Evolutionary conservation across 2,329 filamentous ascomycete species (phyloP).

Genomic region (Stenocarpella maydis): DNA sequence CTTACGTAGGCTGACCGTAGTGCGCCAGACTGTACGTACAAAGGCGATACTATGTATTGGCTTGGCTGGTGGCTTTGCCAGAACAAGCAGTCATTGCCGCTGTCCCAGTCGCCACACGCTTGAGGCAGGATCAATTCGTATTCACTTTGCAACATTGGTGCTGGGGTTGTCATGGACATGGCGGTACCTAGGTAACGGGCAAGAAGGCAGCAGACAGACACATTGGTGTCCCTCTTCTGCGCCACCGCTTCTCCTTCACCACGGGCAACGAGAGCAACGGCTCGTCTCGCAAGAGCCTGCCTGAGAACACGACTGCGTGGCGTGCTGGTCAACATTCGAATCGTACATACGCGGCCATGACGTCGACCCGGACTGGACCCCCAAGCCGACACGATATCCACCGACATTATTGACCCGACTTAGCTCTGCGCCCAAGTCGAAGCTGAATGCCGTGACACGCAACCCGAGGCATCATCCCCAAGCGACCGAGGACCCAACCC

Average conservation of each 20-base stretch:
- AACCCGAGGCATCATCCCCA: background rate
- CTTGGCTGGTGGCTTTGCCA: background rate
- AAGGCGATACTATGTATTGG: background rate
- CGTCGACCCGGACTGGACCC: slow-evolving; percentile 6
- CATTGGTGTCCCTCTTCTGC: background rate
- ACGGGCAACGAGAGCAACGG: background rate
- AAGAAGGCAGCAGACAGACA: background rate
- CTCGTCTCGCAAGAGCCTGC: too few relatives aligned
- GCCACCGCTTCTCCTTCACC: too few relatives aligned
- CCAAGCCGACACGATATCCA: slow-evolving; percentile 3
- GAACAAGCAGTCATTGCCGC: slow-evolving; percentile 5
- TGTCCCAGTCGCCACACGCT: slow-evolving; percentile 4
- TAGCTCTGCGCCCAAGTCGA: background rate
- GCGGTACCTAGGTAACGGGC: too few relatives aligned
- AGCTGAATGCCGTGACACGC: background rate
- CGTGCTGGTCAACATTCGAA: background rate
- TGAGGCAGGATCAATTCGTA: background rate
- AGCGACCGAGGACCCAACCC: background rate
- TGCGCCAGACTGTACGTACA: background rate
- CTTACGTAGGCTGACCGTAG: background rate
- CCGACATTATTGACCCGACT: background rate
- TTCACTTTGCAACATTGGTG: background rate
- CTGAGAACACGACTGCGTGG: too few relatives aligned
- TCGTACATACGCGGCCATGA: slow-evolving; percentile 14
- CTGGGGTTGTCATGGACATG: background rate